Conservation (phyloP, 768 basidiomycete genomes). For the Panaeolus papilionaceus region DNA sequence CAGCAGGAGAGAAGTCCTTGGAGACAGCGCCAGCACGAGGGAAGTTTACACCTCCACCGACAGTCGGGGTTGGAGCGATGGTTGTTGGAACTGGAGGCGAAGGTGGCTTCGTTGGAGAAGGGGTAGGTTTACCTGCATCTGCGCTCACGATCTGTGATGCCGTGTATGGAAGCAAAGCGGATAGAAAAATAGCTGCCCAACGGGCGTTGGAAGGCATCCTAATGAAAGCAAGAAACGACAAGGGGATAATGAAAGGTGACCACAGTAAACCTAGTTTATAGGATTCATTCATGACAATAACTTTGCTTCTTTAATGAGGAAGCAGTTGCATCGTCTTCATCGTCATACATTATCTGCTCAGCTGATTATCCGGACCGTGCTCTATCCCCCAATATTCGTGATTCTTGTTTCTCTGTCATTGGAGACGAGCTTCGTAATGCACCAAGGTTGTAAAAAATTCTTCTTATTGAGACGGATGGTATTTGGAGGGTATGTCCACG, state of each 20-base stretch:
- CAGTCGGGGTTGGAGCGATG: slow-evolving; percentile 14
- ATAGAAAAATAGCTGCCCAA: slow-evolving; percentile 6
- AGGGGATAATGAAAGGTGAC: not conserved
- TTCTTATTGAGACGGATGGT: slow-evolving; percentile 11
- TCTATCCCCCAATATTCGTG: slow-evolving; percentile 3
- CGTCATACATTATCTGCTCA: slow-evolving; percentile 8
- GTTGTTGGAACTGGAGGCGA: slow-evolving; percentile 15
- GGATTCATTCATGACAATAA: not conserved
- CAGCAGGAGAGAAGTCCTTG: slow-evolving; percentile 45
- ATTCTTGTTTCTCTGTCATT: slow-evolving; percentile 10
- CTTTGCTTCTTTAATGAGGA: slow-evolving; percentile 10
- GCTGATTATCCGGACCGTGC: slow-evolving; percentile 9
- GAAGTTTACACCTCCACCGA: slow-evolving; percentile 31
- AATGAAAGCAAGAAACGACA: slow-evolving; percentile 4
- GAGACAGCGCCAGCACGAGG: slow-evolving; percentile 48
- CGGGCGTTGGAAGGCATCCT: slow-evolving; percentile 7
- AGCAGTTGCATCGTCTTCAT: not conserved
- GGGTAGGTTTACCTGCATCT: slow-evolving; percentile 16
- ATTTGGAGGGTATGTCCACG: slow-evolving; percentile 12
- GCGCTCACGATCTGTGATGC: slow-evolving; percentile 13
- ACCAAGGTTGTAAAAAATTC: slow-evolving; percentile 8
- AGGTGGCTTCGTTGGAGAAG: slow-evolving; percentile 18
- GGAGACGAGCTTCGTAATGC: not conserved
- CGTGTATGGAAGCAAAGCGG: slow-evolving; percentile 10
- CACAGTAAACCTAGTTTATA: not conserved